These are phyloP conservation scores for Ustilago sp. DNA, from an alignment of 1,284 basidiomycete species.

Conservation along the genomic window DNA sequence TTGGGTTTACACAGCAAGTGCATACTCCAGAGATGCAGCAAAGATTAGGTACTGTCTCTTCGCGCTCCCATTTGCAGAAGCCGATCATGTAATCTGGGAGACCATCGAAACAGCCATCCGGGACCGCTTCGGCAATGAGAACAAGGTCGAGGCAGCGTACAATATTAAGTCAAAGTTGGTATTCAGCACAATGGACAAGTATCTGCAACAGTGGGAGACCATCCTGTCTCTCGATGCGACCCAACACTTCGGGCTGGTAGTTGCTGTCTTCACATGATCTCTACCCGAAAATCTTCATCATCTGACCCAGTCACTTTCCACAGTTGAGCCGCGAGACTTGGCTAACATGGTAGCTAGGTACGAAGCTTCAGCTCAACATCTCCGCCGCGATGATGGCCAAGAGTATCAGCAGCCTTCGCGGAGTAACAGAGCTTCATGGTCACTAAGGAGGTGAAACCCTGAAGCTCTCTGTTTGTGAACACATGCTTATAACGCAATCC, in stretches of 20 bases:
- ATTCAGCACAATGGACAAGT: not conserved
- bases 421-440: not conserved
- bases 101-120: not conserved
- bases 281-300: not conserved
- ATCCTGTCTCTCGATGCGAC: not conserved
- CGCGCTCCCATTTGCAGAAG: not conserved
- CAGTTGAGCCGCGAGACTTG: not conserved
- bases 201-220: constrained; percentile 2
- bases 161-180: not conserved
- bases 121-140: not conserved
- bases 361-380: not conserved
- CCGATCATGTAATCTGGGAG: not conserved
- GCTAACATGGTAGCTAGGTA: not conserved
- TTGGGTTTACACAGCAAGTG: not conserved
- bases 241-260: not conserved
- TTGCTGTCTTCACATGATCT: not conserved
- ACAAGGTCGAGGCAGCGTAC: too few relatives aligned
- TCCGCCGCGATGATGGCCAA: not conserved
- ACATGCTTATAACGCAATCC: not conserved
- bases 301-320: not conserved
- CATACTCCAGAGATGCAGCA: too few relatives aligned
- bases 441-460: not conserved
- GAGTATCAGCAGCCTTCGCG: not conserved
- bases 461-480: not conserved
- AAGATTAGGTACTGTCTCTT: too few relatives aligned